phyloP scores from a whole-genome alignment of 1,284 basidiomycete genomes.

The Trichosporon coremiiforme region DNA sequence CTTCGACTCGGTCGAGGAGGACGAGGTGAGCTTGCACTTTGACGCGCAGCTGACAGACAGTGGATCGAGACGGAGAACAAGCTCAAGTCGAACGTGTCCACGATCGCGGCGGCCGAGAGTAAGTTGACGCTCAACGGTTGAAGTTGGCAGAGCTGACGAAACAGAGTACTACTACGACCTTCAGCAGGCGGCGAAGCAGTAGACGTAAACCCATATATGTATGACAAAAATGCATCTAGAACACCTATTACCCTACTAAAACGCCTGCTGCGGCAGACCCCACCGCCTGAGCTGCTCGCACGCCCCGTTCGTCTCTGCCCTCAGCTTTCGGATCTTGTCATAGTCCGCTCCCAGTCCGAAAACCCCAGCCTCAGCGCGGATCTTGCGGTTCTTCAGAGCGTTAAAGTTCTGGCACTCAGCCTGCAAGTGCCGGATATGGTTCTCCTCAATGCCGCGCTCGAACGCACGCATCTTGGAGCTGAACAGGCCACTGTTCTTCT shows the following conservation, averaged over 20 bases:
- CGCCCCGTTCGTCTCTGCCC: slow-evolving; percentile 57
- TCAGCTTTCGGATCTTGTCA: slow-evolving; percentile 63
- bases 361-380: slow-evolving; percentile 75
- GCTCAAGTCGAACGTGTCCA: slow-evolving; percentile 21
- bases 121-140: neutral
- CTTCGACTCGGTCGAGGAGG: slow-evolving; percentile 94
- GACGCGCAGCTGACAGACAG: neutral
- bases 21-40: slow-evolving; percentile 62
- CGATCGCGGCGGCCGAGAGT: slow-evolving; percentile 23
- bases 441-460: slow-evolving; percentile 66
- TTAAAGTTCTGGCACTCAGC: slow-evolving; percentile 48
- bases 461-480: slow-evolving; percentile 48
- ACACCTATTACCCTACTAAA: slow-evolving; percentile 13
- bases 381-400: slow-evolving; percentile 54
- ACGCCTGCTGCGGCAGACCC: slow-evolving; percentile 36
- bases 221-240: slow-evolving; percentile 6
- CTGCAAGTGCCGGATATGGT: slow-evolving; percentile 71
- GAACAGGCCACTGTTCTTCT: slow-evolving; percentile 54
- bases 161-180: slow-evolving; percentile 25
- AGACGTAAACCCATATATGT: neutral
- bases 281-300: slow-evolving; percentile 63
- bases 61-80: slow-evolving; percentile 24
- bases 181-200: slow-evolving; percentile 21
- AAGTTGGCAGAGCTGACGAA: neutral
- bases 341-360: slow-evolving; percentile 88